phyloP scores from a whole-genome alignment of 495 filamentous ascomycete genomes.

The Neurospora sp. region DNA sequence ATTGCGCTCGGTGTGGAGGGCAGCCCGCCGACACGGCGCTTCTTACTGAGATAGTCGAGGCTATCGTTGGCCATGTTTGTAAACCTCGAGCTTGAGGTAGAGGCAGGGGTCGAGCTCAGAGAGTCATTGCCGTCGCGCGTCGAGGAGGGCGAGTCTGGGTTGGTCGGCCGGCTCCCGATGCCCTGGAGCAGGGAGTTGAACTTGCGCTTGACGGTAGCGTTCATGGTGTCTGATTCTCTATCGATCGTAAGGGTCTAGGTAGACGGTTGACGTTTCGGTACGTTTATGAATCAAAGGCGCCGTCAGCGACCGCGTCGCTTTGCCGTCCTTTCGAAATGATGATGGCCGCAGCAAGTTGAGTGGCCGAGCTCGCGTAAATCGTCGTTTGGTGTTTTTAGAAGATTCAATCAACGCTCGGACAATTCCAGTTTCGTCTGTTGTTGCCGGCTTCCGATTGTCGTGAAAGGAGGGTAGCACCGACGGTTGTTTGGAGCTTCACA shows the following conservation, averaged over 20 bases:
- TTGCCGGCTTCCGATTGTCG: neutral
- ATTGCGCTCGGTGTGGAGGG: slow-evolving; percentile 8
- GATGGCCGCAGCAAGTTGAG: neutral
- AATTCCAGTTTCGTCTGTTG: neutral
- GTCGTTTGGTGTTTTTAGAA: neutral
- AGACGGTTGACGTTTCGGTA: neutral
- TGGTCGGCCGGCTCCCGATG: slow-evolving; percentile 29
- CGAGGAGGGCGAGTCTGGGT: slow-evolving; percentile 11
- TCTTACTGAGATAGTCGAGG: slow-evolving; percentile 32
- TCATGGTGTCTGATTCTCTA: slow-evolving; percentile 25
- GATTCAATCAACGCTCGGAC: neutral
- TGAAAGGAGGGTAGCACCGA: neutral
- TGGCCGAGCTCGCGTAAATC: neutral
- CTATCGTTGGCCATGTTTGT: slow-evolving; percentile 14
- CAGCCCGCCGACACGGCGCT: slow-evolving; percentile 31
- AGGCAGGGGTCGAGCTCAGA: neutral
- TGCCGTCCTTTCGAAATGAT: neutral
- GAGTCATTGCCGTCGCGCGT: neutral
- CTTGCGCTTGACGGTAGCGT: slow-evolving; percentile 45
- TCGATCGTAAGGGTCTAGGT: neutral
- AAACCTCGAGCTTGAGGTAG: slow-evolving; percentile 7
- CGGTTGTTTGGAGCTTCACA: neutral
- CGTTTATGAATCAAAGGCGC: neutral
- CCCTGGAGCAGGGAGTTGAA: slow-evolving; percentile 46
- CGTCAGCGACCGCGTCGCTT: neutral